Percentiles rank a stretch among this genome's conserved stretches.
These are phyloP conservation scores for Pythium dissimile DNA, from an alignment of 352 stramenopile species.

Conservation along the genomic window DNA sequence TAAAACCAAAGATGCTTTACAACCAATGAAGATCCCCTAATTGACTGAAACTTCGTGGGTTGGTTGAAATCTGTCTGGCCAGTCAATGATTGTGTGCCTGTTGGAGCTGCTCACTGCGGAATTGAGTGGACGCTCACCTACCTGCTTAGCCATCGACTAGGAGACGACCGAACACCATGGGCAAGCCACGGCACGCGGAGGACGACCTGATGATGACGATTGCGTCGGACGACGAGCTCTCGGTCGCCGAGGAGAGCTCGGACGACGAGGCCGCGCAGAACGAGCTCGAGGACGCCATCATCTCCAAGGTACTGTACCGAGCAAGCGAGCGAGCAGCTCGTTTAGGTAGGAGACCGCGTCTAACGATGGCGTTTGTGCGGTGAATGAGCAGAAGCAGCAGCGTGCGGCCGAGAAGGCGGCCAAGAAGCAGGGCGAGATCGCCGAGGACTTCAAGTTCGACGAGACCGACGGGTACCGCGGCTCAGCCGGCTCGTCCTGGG, in stretches of 20 bases:
- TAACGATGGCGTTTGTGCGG: not conserved
- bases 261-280: conserved; percentile 50
- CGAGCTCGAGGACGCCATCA: conserved; percentile 53
- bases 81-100: conserved; percentile 25
- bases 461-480: conserved; percentile 51
- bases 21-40: not conserved
- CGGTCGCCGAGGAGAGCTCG: conserved; percentile 67
- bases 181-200: conserved; percentile 30
- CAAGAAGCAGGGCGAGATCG: conserved; percentile 59
- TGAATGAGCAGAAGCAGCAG: conserved; percentile 38
- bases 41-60: not conserved
- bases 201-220: conserved; percentile 89
- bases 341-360: not conserved
- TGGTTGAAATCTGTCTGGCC: conserved; percentile 23
- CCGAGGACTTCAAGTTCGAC: conserved; percentile 86
- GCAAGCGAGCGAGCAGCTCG: not conserved
- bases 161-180: conserved; percentile 16
- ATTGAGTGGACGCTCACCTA: conserved; percentile 9
- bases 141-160: not conserved
- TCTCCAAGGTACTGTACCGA: conserved; percentile 53
- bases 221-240: conserved; percentile 82
- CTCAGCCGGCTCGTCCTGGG: conserved; percentile 68
- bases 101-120: conserved; percentile 19
- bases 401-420: conserved; percentile 29
- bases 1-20: not conserved